Percentiles rank a stretch among this genome's conserved stretches.
These are phyloP conservation scores for Phaffia tasmanica DNA, from an alignment of 768 basidiomycete genomes.

Conservation along the genomic window DNA sequence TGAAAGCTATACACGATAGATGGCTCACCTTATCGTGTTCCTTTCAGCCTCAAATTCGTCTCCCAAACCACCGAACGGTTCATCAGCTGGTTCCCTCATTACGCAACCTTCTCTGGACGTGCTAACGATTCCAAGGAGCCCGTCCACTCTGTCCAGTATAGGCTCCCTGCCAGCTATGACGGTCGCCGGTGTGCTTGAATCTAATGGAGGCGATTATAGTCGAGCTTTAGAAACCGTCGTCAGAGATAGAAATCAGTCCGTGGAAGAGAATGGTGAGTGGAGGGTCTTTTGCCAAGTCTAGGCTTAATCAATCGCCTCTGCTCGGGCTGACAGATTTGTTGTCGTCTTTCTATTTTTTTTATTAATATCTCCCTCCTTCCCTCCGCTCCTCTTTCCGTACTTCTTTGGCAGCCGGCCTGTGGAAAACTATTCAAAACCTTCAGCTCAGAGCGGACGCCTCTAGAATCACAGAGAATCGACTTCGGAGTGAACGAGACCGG, in stretches of 20 bases:
- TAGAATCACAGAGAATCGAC: not conserved
- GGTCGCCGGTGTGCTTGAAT: conserved; percentile 46
- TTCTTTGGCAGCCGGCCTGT: conserved; percentile 1
- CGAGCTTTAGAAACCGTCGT: conserved; percentile 64
- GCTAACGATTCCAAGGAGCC: no score
- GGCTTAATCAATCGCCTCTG: no score
- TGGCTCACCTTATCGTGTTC: no score
- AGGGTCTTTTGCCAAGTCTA: no score
- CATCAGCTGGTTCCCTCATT: no score
- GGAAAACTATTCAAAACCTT: conserved; percentile 6
- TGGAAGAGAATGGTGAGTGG: conserved; percentile 11
- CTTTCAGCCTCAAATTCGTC: no score
- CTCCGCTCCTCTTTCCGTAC: not conserved
- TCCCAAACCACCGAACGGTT: no score
- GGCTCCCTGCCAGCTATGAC: conserved; percentile 40
- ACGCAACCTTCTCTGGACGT: no score
- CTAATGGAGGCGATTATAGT: conserved; percentile 26
- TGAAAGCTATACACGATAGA: no score
- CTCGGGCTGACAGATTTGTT: not conserved
- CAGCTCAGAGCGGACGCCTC: conserved; percentile 4
- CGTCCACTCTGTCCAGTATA: no score
- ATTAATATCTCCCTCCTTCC: not conserved
- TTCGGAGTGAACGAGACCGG: not conserved
- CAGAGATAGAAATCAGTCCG: conserved; percentile 56
- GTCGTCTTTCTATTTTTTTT: not conserved